A percentile compares a stretch with the other conserved stretches of the same genome.
Conservation (phyloP, 1,284 basidiomycete genomes). For the Cutaneotrichosporon sp. region DNA sequence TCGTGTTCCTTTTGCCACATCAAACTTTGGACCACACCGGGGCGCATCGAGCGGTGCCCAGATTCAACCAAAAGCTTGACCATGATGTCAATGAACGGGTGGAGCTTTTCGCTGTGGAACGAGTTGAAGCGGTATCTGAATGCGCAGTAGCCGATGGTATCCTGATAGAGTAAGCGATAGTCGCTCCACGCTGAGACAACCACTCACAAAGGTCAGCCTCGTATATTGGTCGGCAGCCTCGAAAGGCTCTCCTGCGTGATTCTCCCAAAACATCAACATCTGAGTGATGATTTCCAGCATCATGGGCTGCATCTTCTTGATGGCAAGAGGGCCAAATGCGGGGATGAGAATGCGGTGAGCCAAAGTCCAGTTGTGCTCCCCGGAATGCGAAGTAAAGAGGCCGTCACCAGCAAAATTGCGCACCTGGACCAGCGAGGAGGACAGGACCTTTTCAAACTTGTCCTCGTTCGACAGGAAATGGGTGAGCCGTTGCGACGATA, state of each 20-base stretch:
- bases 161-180: slow-evolving; percentile 1
- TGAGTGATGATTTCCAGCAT: slow-evolving; percentile 55
- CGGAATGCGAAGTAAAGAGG: slow-evolving; percentile 44
- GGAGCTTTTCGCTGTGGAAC: slow-evolving; percentile 40
- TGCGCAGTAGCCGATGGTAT: slow-evolving; percentile 27
- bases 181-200: no score
- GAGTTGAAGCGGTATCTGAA: slow-evolving; percentile 50
- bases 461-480: slow-evolving; percentile 53
- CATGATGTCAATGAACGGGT: slow-evolving; percentile 48
- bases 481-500: slow-evolving; percentile 49
- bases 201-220: slow-evolving; percentile 14
- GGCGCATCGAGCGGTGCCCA: slow-evolving; percentile 2
- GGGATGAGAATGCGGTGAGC: slow-evolving; percentile 56
- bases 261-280: slow-evolving; percentile 41
- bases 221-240: slow-evolving; percentile 18
- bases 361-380: slow-evolving; percentile 52
- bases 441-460: slow-evolving; percentile 51
- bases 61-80: slow-evolving; percentile 15
- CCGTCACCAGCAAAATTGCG: slow-evolving; percentile 52
- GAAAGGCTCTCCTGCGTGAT: slow-evolving; percentile 18
- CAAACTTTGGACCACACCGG: slow-evolving; percentile 4
- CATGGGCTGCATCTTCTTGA: slow-evolving; percentile 52
- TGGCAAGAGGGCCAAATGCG: slow-evolving; percentile 52
- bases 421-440: slow-evolving; percentile 46
- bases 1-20: slow-evolving; percentile 7